phyloP scores from a whole-genome alignment of 2,329 filamentous ascomycete species.

The Stemphylium beticola region DNA sequence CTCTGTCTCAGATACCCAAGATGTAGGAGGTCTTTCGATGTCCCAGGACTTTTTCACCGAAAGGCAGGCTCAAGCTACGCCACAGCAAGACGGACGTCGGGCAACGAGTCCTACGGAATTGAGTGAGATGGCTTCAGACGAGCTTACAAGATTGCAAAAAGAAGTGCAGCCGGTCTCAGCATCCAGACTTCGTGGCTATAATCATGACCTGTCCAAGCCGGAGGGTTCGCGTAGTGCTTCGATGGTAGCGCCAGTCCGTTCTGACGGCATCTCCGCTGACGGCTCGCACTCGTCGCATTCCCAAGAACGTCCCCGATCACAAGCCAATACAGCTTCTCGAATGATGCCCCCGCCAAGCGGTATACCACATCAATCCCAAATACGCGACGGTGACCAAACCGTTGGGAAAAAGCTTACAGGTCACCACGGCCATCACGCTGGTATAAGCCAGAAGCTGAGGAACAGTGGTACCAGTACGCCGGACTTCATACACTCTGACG shows the following conservation, averaged over 20 bases:
- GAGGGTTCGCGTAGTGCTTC: neutral
- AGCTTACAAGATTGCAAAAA: slow-evolving; percentile 10
- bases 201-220: neutral
- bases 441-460: neutral
- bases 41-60: neutral
- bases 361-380: neutral
- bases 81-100: neutral
- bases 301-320: slow-evolving; percentile 32
- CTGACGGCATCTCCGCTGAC: neutral
- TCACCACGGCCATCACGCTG: neutral
- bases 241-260: neutral
- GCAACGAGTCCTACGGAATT: slow-evolving; percentile 9
- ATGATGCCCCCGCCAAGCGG: slow-evolving; percentile 28
- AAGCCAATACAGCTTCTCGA: slow-evolving; percentile 42
- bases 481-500: neutral
- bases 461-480: neutral
- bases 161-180: neutral
- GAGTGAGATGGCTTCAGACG: slow-evolving; percentile 19
- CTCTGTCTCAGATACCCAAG: slow-evolving; percentile 17
- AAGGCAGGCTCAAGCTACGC: neutral
- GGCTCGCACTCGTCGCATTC: slow-evolving; percentile 14
- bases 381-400: neutral
- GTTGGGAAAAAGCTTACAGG: neutral
- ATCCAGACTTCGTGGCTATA: neutral
- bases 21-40: neutral